Conservation (phyloP, 2,329 filamentous ascomycete species). For the Fusarium nematophilum region DNA sequence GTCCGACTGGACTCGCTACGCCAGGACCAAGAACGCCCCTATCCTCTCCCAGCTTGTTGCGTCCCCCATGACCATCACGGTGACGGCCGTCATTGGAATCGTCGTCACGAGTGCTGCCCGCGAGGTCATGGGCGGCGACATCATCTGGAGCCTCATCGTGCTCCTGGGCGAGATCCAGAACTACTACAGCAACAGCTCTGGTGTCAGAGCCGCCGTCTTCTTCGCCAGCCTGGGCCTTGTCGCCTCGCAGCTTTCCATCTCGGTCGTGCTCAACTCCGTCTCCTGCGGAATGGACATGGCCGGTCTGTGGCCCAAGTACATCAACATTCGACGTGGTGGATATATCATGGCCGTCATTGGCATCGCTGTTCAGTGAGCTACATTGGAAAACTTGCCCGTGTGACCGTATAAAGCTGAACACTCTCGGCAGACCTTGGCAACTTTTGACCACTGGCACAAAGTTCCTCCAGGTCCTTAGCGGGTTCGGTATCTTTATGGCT, state of each 20-base stretch:
- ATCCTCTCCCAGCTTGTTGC: conserved; percentile 40
- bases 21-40: conserved; percentile 26
- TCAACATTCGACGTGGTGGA: conserved; percentile 67
- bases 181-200: conserved; percentile 40
- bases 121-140: conserved; percentile 35
- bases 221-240: conserved; percentile 41
- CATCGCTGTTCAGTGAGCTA: conserved; percentile 43
- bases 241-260: conserved; percentile 43
- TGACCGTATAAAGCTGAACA: neutral
- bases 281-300: conserved; percentile 67
- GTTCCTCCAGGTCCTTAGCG: conserved; percentile 42
- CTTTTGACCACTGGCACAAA: conserved; percentile 43
- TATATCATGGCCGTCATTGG: conserved; percentile 59
- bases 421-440: conserved; percentile 40
- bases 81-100: conserved; percentile 44
- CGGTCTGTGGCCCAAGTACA: conserved; percentile 61
- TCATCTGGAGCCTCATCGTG: conserved; percentile 43
- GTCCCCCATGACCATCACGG: conserved; percentile 40
- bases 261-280: conserved; percentile 58
- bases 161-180: conserved; percentile 41
- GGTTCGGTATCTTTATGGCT: conserved; percentile 41
- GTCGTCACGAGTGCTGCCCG: conserved; percentile 40
- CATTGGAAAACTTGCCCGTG: neutral
- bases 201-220: conserved; percentile 40
- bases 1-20: conserved; percentile 46